Base-by-base conservation (phyloP, 306 rosid species). In the Begonia masoniana region DNA sequence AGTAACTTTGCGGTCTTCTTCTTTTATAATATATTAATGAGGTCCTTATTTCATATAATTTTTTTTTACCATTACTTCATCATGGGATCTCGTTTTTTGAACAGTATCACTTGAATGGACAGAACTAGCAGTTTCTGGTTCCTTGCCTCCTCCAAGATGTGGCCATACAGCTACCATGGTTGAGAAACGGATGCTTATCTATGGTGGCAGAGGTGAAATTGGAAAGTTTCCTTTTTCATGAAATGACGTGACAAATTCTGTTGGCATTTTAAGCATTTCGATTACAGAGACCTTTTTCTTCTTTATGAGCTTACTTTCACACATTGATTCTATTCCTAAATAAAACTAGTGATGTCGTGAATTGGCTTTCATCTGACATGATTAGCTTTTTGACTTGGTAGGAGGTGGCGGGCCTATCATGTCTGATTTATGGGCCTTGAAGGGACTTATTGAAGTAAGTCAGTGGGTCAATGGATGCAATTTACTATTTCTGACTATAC, bases 361-460 rank as follows among this genome's bases (percentile, higher is more conserved):
- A 21, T 21, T 21, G 24, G 24, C 24, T 21, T 21, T 21, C 39
- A 31, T 31, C 39, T 31, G 39, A 31, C 39, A 31, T 31, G 39
- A 31, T 31, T 31, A 31, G 23, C 50, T 51, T 68, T 58, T 67
- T 48, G 60, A 64, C 64, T 50, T 41, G 63, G 66, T 66, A 91
- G 97, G 96, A 61, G 97, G 96, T 52, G 94, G 96, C 41, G 96
- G 97, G 68, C 92, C 97, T n/a, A 85, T 91, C 54, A 77, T 91
- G 97, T 87, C 94, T 59, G 96, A 89, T 76, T 83, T 91, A 67
- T 91, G 97, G 97, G 97, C 96, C 26, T 71, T 91, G 76, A 91
- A 85, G 71, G 96, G 97, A 65, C 84, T 91, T 50, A 73, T 91
- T 53, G 97, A 81, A 57, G 96, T 76, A 81, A 94, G 94, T 91